Percentiles rank a stretch among this genome's conserved stretches.
phyloP scores from a whole-genome alignment of 805 yeast species.

The Ogataea salicorniae region DNA sequence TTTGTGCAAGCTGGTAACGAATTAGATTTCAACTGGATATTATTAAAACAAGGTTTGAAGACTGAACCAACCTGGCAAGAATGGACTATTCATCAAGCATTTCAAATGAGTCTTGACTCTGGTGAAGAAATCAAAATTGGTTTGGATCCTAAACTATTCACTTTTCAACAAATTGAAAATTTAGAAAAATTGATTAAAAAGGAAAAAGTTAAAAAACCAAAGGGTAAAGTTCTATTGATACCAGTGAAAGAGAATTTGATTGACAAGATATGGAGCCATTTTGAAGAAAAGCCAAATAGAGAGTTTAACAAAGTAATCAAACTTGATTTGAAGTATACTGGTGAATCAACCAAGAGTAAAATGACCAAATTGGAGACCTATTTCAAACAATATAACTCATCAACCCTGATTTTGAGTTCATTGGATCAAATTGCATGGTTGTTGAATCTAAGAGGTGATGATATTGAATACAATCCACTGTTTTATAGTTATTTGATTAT shows the following conservation, averaged over 20 bases:
- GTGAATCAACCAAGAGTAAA: conserved; percentile 59
- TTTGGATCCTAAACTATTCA: conserved; percentile 47
- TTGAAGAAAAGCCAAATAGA: conserved; percentile 60
- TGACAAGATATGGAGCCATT: conserved; percentile 44
- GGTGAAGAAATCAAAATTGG: conserved; percentile 32
- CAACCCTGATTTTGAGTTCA: conserved; percentile 36
- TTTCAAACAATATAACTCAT: conserved; percentile 25
- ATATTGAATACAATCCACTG: conserved; percentile 51
- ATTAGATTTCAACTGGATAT: conserved; percentile 55
- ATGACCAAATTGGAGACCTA: conserved; percentile 41
- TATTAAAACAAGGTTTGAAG: conserved; percentile 47
- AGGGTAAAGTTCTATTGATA: conserved; percentile 37
- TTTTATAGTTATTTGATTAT: conserved; percentile 49
- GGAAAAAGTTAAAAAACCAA: conserved; percentile 19
- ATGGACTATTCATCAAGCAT: conserved; percentile 50
- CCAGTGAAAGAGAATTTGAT: conserved; percentile 45
- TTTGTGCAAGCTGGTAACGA: conserved; percentile 55
- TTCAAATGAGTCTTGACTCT: conserved; percentile 43
- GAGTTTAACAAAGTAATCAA: conserved; percentile 44
- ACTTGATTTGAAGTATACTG: conserved; percentile 54
- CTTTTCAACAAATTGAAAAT: conserved; percentile 31
- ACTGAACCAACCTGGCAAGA: conserved; percentile 54
- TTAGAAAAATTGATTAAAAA: conserved; percentile 30
- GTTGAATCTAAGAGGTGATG: conserved; percentile 64
- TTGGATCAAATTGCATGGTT: conserved; percentile 92